phyloP scores from a whole-genome alignment of 2,329 filamentous ascomycete genomes.

The Colletotrichum abscissum region DNA sequence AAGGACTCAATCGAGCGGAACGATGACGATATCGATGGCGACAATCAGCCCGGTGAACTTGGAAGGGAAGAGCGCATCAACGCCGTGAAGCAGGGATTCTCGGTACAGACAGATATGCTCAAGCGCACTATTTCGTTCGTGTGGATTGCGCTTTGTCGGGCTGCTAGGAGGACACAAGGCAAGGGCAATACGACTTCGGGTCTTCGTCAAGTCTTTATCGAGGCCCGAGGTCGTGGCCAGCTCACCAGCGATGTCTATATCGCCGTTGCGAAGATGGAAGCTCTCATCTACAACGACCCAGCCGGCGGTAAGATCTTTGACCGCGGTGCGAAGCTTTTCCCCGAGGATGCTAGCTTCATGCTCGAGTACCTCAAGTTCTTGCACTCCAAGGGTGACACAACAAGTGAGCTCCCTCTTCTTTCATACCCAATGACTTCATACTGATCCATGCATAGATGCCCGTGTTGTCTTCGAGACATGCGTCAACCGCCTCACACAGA shows the following conservation, averaged over 20 bases:
- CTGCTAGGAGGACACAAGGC: slow-evolving; percentile 94
- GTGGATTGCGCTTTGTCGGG: slow-evolving; percentile 94
- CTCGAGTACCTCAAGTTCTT: slow-evolving; percentile 97
- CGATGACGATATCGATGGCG: slow-evolving; percentile 56
- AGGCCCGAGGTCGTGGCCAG: slow-evolving; percentile 87
- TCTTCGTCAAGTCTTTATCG: slow-evolving; percentile 87
- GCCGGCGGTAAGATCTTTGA: slow-evolving; percentile 97
- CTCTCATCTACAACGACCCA: slow-evolving; percentile 93
- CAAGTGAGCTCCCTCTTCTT: slow-evolving; percentile 71
- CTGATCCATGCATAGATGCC: slow-evolving; percentile 71
- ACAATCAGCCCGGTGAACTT: slow-evolving; percentile 52
- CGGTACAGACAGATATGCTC: slow-evolving; percentile 78
- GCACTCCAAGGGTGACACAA: slow-evolving; percentile 90
- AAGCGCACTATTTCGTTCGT: slow-evolving; percentile 90
- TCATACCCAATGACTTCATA: neutral
- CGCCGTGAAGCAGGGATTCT: slow-evolving; percentile 73
- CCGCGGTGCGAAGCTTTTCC: slow-evolving; percentile 91
- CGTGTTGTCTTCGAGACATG: slow-evolving; percentile 96
- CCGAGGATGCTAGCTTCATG: slow-evolving; percentile 92
- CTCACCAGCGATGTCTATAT: slow-evolving; percentile 96
- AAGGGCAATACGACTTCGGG: slow-evolving; percentile 75
- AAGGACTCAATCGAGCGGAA: slow-evolving; percentile 55
- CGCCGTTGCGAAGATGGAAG: slow-evolving; percentile 91
- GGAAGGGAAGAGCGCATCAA: slow-evolving; percentile 73
- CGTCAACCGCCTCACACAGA: slow-evolving; percentile 82